These are phyloP conservation scores for Camelina hispida DNA, from an alignment of 345 rosid species.

Conservation along the genomic window DNA sequence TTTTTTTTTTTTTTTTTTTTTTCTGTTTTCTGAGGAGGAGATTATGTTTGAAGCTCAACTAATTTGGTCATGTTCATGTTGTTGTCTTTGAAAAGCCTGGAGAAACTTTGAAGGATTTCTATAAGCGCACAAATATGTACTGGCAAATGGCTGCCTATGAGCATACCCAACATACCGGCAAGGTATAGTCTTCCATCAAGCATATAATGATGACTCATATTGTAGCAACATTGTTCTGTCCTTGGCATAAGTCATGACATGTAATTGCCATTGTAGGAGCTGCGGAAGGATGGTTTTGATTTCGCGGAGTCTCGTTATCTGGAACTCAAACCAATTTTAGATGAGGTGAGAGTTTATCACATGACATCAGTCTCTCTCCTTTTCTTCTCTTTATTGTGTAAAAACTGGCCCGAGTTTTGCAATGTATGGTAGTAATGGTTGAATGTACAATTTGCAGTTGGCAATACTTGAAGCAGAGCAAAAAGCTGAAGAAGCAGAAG, in stretches of 20 bases:
- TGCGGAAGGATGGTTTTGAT: constrained; percentile 94
- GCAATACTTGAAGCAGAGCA: constrained; percentile 88
- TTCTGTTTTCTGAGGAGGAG: background rate
- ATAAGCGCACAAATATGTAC: constrained; percentile 84
- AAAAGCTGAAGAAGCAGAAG: constrained; percentile 92
- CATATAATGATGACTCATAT: no score
- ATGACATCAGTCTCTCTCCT: background rate
- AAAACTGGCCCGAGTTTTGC: background rate
- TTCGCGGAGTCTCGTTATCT: constrained; percentile 83
- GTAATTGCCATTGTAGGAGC: constrained; percentile 63
- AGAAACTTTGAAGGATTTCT: constrained; percentile 91
- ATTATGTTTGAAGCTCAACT: constrained; percentile 24
- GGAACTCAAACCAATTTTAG: constrained; percentile 92
- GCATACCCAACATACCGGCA: constrained; percentile 97
- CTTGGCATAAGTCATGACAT: constrained; percentile 21
- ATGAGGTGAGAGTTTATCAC: constrained; percentile 61
- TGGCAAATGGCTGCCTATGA: constrained; percentile 99
- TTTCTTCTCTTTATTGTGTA: background rate
- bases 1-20: background rate
- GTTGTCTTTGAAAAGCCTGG: constrained; percentile 73
- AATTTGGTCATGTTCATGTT: constrained; percentile 19
- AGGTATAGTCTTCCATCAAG: constrained; percentile 51
- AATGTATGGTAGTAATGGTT: constrained; percentile 10
- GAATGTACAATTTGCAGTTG: constrained; percentile 54
- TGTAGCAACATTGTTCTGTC: background rate